Base-by-base conservation (phyloP, 1,139 yeast species). In the Geotrichum aggregatum region DNA sequence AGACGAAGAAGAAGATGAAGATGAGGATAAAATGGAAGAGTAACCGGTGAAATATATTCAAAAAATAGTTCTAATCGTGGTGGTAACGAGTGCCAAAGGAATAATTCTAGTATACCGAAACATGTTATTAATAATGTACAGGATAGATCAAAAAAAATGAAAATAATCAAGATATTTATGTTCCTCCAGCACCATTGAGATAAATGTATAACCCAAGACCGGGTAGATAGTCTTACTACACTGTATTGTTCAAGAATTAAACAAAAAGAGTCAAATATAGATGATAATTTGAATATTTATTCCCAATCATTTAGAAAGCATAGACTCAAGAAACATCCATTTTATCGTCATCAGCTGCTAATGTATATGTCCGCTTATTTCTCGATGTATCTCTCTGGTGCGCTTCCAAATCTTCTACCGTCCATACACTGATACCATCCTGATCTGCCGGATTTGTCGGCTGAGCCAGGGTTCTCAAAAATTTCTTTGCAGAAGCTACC, bases 391-490 rank as follows among this genome's bases (percentile, higher is more conserved):
- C 53, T 2, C 38, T 69, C 67, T 89, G 96, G 65, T 76, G 79
- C 24, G 70, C 71, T 55, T 78, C 72, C 53, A 91, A 71, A 63
- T 89, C 94, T 33, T 82, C 82, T 30, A 82, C 58, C 57, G 83
- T 84, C 98, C 98, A 92, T 18, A 94, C 96, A 14, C 96, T 85
- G 2, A 91, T 85, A 44, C 98, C 98, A 62, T 89, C 95, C 66
- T 87, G 95, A 64, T 92, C 98, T 58, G 86, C 83, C 1, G 89
- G 87, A 64, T 89, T 83, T 0, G 88, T 76, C 0, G 98, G 98
- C 68, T 92, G 99, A 0, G 98, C 98, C 79, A 91, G 82, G 3
- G 91, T 84, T 61, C 98, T 76, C 65, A 92, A 74, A 65, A 92
- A 92, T 69, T 89, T 91, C 66, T 88, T 91, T 1, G 98, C 95